phyloP scores from a whole-genome alignment of 1,284 basidiomycete species.

The Cutaneotrichosporon arboriforme region DNA sequence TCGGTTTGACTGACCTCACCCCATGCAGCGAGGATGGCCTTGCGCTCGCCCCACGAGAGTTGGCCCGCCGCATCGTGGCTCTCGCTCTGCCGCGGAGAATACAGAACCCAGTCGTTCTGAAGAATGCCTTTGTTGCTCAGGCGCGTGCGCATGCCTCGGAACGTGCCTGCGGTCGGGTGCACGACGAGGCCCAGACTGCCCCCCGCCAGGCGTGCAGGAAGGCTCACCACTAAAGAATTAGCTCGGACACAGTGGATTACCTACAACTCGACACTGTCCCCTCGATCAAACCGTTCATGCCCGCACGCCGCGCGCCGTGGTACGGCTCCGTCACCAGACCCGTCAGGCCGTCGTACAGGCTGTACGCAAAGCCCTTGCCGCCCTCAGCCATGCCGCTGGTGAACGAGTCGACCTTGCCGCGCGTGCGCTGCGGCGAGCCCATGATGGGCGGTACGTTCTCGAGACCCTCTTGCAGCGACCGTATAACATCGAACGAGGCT shows the following conservation, averaged over 20 bases:
- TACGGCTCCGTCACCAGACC: constrained; percentile 55
- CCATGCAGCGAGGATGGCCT: constrained; percentile 5
- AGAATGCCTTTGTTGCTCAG: constrained; percentile 1
- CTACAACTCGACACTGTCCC: constrained; percentile 16
- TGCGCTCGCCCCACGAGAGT: neutral
- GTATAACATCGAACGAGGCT: constrained; percentile 47
- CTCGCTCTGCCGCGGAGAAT: neutral
- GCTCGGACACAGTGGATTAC: constrained; percentile 16
- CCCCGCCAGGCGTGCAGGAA: constrained; percentile 51
- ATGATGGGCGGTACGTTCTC: constrained; percentile 52
- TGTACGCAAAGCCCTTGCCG: constrained; percentile 45
- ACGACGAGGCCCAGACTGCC: constrained; percentile 20
- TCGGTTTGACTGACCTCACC: neutral
- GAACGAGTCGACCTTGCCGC: constrained; percentile 50
- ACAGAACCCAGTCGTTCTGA: constrained; percentile 1
- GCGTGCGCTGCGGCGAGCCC: constrained; percentile 49
- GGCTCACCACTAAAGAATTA: constrained; percentile 45
- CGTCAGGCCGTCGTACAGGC: constrained; percentile 56
- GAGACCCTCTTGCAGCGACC: constrained; percentile 52
- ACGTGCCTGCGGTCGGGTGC: constrained; percentile 12
- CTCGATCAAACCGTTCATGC: constrained; percentile 14
- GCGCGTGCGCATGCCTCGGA: constrained; percentile 7
- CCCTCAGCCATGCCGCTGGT: constrained; percentile 52
- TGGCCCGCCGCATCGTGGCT: neutral
- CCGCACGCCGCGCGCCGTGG: constrained; percentile 52